phyloP scores from a whole-genome alignment of 495 filamentous ascomycete genomes.

The Parathielavia hyrcaniae region DNA sequence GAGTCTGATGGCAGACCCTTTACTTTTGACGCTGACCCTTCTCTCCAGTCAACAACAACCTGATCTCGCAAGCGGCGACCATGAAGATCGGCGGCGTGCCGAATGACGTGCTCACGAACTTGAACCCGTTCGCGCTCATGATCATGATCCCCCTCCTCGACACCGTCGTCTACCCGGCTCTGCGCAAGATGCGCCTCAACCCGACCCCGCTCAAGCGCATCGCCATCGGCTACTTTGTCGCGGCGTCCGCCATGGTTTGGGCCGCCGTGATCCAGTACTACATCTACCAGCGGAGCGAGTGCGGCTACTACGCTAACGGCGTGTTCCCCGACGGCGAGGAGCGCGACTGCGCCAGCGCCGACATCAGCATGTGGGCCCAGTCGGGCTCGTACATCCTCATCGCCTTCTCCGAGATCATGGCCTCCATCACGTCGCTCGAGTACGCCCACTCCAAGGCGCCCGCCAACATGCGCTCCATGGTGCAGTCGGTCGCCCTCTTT shows the following conservation, averaged over 20 bases:
- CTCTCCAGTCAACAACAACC: constrained; percentile 51
- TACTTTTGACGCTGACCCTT: constrained; percentile 1
- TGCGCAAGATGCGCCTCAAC: constrained; percentile 56
- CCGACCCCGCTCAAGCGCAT: constrained; percentile 73
- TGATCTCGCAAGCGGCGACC: constrained; percentile 67
- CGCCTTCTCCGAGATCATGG: constrained; percentile 68
- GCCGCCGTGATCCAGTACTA: constrained; percentile 62
- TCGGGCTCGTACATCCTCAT: constrained; percentile 59
- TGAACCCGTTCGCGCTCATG: constrained; percentile 69
- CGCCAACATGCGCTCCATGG: constrained; percentile 66
- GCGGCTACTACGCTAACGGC: constrained; percentile 48
- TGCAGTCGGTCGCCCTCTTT: constrained; percentile 62
- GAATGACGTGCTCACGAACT: constrained; percentile 72
- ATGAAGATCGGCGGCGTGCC: constrained; percentile 66
- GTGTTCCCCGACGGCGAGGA: constrained; percentile 2
- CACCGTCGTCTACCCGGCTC: constrained; percentile 57
- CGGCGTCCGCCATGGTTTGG: constrained; percentile 57
- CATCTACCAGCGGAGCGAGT: constrained; percentile 59
- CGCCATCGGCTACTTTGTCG: constrained; percentile 58
- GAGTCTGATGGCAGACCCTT: too few relatives aligned
- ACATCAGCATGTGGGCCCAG: constrained; percentile 55
- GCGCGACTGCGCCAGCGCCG: constrained; percentile 24
- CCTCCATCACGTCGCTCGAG: constrained; percentile 57
- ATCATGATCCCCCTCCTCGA: constrained; percentile 76
- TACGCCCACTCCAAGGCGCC: constrained; percentile 77